phyloP scores from a whole-genome alignment of 2,329 filamentous ascomycete species.

The Biscogniauxia mediterranea region DNA sequence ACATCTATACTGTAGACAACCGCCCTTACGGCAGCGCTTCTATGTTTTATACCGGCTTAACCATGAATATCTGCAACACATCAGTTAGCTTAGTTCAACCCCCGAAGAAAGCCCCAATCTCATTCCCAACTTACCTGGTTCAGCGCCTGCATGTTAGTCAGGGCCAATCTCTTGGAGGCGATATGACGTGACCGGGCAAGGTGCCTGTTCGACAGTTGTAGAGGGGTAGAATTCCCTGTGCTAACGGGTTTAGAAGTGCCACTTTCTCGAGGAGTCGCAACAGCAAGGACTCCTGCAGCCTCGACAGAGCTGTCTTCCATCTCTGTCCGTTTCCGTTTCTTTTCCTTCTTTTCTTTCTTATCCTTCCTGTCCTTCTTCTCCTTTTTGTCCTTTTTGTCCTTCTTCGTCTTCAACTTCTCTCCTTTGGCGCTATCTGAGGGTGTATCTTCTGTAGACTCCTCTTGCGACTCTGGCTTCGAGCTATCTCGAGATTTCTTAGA shows the following conservation, averaged over 20 bases:
- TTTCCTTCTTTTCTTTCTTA: conserved; percentile 46
- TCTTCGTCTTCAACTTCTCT: conserved; percentile 49
- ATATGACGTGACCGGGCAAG: conserved; percentile 80
- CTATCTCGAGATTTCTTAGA: conserved; percentile 25
- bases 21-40: not conserved
- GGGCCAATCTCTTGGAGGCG: conserved; percentile 80
- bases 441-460: conserved; percentile 22
- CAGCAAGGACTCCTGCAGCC: conserved; percentile 15
- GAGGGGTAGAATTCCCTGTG: conserved; percentile 46
- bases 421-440: conserved; percentile 20
- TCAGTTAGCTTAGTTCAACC: conserved; percentile 22
- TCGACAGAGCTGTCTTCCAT: conserved; percentile 28
- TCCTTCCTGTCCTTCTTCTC: conserved; percentile 38
- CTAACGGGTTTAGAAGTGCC: conserved; percentile 39
- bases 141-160: conserved; percentile 76
- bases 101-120: not conserved
- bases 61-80: conserved; percentile 32
- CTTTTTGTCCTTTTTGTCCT: conserved; percentile 49
- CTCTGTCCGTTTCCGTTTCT: conserved; percentile 42
- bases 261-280: conserved; percentile 31
- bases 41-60: conserved; percentile 31
- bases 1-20: conserved; percentile 1
- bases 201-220: conserved; percentile 60
- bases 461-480: conserved; percentile 32
- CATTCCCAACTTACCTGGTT: conserved; percentile 65